Evolutionary conservation across 164 flowering plant genomes (phyloP).

Genomic region (Piper longum): DNA sequence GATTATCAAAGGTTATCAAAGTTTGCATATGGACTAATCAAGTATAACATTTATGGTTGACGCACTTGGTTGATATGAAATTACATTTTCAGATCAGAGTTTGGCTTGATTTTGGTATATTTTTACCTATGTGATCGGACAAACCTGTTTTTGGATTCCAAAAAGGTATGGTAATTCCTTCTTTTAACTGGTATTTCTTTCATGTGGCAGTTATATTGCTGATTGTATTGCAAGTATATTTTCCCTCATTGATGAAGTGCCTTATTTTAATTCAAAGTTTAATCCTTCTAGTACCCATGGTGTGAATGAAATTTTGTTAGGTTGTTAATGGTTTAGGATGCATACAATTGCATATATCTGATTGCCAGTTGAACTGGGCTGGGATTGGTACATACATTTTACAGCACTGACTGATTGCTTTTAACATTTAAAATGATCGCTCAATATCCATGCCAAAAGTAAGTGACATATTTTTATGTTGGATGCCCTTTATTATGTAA

Average conservation of each 20-base stretch:
- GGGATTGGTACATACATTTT: too few species aligned
- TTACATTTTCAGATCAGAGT: constrained; percentile 54
- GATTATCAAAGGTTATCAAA: neutral
- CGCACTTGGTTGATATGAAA: neutral
- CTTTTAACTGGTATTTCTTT: neutral
- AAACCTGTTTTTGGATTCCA: constrained; percentile 52
- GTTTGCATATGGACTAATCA: too few species aligned
- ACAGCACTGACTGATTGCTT: too few species aligned
- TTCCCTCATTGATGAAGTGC: neutral
- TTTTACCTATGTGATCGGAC: constrained; percentile 88
- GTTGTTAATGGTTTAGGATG: neutral
- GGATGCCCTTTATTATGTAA: too few species aligned
- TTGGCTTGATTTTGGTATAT: constrained; percentile 63
- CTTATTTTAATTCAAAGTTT: neutral
- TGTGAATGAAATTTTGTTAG: neutral
- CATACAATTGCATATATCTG: too few species aligned
- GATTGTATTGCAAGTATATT: neutral
- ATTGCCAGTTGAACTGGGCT: too few species aligned
- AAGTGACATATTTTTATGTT: too few species aligned
- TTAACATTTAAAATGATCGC: too few species aligned
- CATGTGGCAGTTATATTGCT: neutral
- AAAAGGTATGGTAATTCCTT: constrained; percentile 42
- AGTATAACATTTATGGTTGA: neutral
- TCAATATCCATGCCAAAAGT: too few species aligned
- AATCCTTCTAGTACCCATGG: neutral